Evolutionary conservation across 2,329 filamentous ascomycete species (phyloP).

Genomic region (Tolypocladium inflatum): DNA sequence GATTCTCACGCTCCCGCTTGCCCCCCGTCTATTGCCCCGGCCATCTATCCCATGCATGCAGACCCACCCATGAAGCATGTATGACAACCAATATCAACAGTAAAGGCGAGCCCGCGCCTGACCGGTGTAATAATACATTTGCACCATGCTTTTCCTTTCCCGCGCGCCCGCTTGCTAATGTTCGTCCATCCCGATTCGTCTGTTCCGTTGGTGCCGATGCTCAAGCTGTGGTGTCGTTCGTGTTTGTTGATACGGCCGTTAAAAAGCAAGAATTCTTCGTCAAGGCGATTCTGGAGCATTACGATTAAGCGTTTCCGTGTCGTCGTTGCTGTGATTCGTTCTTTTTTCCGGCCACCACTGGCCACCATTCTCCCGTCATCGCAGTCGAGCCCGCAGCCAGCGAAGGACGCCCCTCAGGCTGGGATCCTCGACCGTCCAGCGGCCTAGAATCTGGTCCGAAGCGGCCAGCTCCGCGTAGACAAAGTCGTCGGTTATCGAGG

Average conservation of each 20-base stretch:
- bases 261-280: background rate
- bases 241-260: background rate
- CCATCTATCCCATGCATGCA: background rate
- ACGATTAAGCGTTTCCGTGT: background rate
- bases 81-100: background rate
- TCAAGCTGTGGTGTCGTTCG: background rate
- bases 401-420: slow-evolving; percentile 46
- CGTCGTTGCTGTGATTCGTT: background rate
- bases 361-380: background rate
- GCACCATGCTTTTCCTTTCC: background rate
- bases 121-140: background rate
- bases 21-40: background rate
- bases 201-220: background rate
- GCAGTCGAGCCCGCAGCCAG: slow-evolving; percentile 39
- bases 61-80: background rate
- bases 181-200: background rate
- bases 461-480: slow-evolving; percentile 46
- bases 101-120: background rate
- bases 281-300: background rate
- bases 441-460: slow-evolving; percentile 44
- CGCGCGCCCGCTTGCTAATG: background rate
- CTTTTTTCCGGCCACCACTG: background rate
- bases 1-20: background rate
- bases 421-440: slow-evolving; percentile 56
- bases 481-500: slow-evolving; percentile 46